These are phyloP conservation scores for Scedosporium minutisporum DNA, from an alignment of 2,329 filamentous ascomycete species.

Conservation along the genomic window DNA sequence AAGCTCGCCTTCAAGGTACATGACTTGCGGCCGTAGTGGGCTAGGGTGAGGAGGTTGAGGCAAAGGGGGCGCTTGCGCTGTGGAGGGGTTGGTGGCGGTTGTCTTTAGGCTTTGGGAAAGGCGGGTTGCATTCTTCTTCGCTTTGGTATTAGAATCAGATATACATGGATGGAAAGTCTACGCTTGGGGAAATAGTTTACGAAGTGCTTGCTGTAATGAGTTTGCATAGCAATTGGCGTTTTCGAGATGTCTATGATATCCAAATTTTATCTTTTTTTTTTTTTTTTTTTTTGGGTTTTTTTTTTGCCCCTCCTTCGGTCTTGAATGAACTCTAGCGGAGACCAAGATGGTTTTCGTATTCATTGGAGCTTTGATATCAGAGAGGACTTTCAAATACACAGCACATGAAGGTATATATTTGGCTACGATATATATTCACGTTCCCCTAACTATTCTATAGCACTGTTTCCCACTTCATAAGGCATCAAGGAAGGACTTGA, in stretches of 20 bases:
- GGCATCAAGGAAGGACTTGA: too few relatives aligned
- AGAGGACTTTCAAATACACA: too few relatives aligned
- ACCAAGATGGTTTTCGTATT: neutral
- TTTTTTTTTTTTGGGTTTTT: too few relatives aligned
- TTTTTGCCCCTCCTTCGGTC: neutral
- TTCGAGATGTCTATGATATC: neutral
- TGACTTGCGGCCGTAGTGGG: conserved; percentile 34
- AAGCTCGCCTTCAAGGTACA: conserved; percentile 52
- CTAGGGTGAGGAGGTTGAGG: neutral
- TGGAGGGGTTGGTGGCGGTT: neutral
- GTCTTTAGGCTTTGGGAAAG: neutral
- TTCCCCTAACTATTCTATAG: too few relatives aligned
- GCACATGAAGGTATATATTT: too few relatives aligned
- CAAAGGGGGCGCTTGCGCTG: neutral
- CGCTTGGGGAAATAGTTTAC: too few relatives aligned
- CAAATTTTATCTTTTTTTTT: neutral
- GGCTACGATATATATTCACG: too few relatives aligned
- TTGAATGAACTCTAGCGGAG: neutral
- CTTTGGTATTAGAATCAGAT: too few relatives aligned
- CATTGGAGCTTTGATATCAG: too few relatives aligned
- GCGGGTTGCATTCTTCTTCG: neutral
- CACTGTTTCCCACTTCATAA: too few relatives aligned
- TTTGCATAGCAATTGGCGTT: conserved; percentile 1
- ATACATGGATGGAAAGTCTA: too few relatives aligned
- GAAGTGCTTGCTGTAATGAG: neutral